Conservation (phyloP, 306 rosid species). For the Luffa acutangula region DNA sequence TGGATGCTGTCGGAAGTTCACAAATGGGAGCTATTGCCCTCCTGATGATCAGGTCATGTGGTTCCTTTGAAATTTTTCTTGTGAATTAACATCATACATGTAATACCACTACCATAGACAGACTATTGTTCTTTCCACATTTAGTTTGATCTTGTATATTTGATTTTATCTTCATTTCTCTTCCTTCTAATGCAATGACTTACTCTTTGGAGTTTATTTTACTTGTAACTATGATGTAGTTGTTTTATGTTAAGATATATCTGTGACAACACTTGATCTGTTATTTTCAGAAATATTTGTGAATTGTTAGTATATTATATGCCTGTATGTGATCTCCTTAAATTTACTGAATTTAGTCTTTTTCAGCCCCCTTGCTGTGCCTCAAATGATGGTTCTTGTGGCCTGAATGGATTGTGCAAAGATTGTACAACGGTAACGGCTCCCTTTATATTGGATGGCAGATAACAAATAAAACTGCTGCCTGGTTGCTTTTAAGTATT, state of each 20-base stretch:
- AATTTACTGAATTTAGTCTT: slow-evolving; percentile 15
- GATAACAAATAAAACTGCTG: neutral
- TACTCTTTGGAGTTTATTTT: neutral
- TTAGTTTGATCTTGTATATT: neutral
- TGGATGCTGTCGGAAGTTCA: slow-evolving; percentile 98
- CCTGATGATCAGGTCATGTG: slow-evolving; percentile 86
- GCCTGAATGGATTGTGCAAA: slow-evolving; percentile 59
- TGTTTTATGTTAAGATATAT: neutral
- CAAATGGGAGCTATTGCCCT: slow-evolving; percentile 75
- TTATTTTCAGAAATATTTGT: neutral
- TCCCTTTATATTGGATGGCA: slow-evolving; percentile 6
- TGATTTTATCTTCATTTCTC: neutral
- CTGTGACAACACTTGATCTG: neutral
- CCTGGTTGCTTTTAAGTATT: slow-evolving; percentile 6
- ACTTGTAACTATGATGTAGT: neutral
- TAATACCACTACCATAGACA: neutral
- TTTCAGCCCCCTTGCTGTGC: slow-evolving; percentile 92
- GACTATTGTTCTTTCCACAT: neutral
- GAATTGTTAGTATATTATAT: neutral
- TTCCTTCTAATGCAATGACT: neutral
- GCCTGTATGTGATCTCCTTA: slow-evolving; percentile 8
- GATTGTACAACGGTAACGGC: slow-evolving; percentile 89
- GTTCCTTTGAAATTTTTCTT: neutral
- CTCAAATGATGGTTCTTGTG: slow-evolving; percentile 51
- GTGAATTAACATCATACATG: neutral